phyloP scores from a whole-genome alignment of 2,329 filamentous ascomycete genomes.

The Penicillium griseofulvum region DNA sequence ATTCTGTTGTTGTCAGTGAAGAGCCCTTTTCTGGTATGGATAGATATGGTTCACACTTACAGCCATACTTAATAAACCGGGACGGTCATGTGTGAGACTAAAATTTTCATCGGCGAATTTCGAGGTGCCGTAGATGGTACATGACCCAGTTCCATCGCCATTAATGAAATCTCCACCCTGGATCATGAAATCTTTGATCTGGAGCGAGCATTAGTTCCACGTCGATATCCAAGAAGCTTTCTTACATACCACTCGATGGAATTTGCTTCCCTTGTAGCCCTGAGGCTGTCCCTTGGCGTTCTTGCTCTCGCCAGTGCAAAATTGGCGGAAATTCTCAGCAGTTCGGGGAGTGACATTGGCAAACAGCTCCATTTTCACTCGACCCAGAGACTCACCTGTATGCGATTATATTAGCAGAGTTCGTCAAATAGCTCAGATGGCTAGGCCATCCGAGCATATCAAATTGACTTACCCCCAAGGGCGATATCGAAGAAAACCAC shows the following conservation, averaged over 20 bases:
- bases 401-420: not conserved
- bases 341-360: conserved; percentile 79
- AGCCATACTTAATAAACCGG: conserved; percentile 89
- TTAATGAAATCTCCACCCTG: conserved; percentile 96
- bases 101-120: conserved; percentile 93
- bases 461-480: conserved; percentile 44
- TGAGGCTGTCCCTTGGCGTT: conserved; percentile 72
- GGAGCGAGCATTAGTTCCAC: not conserved
- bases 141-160: conserved; percentile 85
- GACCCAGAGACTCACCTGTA: conserved; percentile 77
- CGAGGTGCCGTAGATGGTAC: conserved; percentile 80
- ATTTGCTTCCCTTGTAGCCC: conserved; percentile 92
- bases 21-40: not conserved
- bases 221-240: not conserved
- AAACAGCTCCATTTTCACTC: conserved; percentile 89
- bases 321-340: conserved; percentile 94
- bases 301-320: conserved; percentile 91
- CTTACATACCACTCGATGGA: conserved; percentile 79
- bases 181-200: conserved; percentile 97
- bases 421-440: not conserved
- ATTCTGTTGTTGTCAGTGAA: conserved; percentile 57
- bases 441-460: not conserved
- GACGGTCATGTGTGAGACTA: conserved; percentile 68
- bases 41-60: conserved; percentile 51
- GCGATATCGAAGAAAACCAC: conserved; percentile 52